A percentile compares a stretch with the other conserved stretches of the same genome.
These are phyloP conservation scores for Fusarium austroafricanum DNA, from an alignment of 2,329 filamentous ascomycete genomes.

Conservation along the genomic window DNA sequence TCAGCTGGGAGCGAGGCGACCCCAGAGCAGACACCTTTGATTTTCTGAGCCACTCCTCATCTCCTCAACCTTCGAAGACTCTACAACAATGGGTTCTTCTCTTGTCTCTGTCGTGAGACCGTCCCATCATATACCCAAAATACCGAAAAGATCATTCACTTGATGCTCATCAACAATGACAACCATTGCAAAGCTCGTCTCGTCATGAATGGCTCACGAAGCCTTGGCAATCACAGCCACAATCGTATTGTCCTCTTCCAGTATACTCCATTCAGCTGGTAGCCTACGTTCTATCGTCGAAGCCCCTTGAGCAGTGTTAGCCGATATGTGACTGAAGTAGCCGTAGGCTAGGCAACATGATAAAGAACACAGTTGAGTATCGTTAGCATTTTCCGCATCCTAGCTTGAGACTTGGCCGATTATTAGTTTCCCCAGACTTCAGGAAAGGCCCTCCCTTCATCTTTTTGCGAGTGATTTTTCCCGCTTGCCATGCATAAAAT, in stretches of 20 bases:
- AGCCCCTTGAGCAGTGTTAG: too few relatives aligned
- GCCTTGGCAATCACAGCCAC: not conserved
- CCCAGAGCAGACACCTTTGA: not conserved
- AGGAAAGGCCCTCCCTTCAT: too few relatives aligned
- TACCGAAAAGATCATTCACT: not conserved
- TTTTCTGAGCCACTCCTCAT: not conserved
- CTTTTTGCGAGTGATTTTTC: too few relatives aligned
- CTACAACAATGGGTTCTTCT: not conserved
- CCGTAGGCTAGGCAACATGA: too few relatives aligned
- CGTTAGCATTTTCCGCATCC: too few relatives aligned
- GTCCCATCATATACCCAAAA: not conserved
- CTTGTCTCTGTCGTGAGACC: accelerated
- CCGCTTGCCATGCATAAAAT: too few relatives aligned
- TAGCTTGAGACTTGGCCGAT: too few relatives aligned
- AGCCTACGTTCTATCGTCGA: too few relatives aligned
- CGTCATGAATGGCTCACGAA: not conserved
- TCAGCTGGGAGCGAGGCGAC: not conserved
- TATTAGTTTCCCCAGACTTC: too few relatives aligned
- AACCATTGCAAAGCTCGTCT: not conserved
- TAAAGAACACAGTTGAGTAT: too few relatives aligned
- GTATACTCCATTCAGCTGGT: not conserved
- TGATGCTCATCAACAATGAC: not conserved
- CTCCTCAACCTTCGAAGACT: not conserved
- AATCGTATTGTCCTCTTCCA: not conserved
- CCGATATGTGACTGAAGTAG: too few relatives aligned